Evolutionary conservation across 2,329 filamentous ascomycete species (phyloP).

Genomic region (Endoconidiophora polonica): DNA sequence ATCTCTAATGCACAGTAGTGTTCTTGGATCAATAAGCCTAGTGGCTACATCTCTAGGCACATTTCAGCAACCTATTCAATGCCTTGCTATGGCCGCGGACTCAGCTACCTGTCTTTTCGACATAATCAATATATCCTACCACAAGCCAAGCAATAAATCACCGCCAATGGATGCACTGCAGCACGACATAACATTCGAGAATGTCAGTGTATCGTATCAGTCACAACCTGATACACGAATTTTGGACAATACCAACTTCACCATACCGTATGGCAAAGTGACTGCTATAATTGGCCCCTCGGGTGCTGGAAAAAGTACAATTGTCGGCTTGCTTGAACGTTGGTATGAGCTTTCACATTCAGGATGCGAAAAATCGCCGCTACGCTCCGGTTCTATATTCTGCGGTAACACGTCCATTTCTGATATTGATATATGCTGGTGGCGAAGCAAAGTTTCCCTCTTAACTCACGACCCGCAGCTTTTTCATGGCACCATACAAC

Average conservation of each 20-base stretch:
- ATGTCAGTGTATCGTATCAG: conserved; percentile 60
- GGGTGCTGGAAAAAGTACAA: conserved; percentile 58
- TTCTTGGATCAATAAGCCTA: conserved; percentile 18
- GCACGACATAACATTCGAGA: conserved; percentile 41
- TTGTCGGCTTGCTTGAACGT: conserved; percentile 52
- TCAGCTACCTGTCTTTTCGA: conserved; percentile 24
- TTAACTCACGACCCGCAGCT: conserved; percentile 54
- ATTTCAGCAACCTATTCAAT: conserved; percentile 22
- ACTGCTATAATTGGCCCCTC: conserved; percentile 61
- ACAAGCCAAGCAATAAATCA: neutral
- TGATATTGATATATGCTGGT: conserved; percentile 46
- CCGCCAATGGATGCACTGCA: conserved; percentile 26
- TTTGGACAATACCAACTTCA: conserved; percentile 40
- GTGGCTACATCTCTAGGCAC: conserved; percentile 18
- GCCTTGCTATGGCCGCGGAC: conserved; percentile 21
- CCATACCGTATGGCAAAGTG: conserved; percentile 45
- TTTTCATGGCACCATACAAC: conserved; percentile 46
- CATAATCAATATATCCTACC: conserved; percentile 23
- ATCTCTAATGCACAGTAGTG: conserved; percentile 10
- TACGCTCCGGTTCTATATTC: conserved; percentile 24
- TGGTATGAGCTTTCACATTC: conserved; percentile 41
- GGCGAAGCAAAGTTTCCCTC: conserved; percentile 43
- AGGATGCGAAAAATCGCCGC: neutral
- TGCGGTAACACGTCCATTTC: conserved; percentile 37
- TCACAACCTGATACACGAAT: conserved; percentile 47